These are phyloP conservation scores for Calonectria naviculata DNA, from an alignment of 2,329 filamentous ascomycete species.

Conservation along the genomic window DNA sequence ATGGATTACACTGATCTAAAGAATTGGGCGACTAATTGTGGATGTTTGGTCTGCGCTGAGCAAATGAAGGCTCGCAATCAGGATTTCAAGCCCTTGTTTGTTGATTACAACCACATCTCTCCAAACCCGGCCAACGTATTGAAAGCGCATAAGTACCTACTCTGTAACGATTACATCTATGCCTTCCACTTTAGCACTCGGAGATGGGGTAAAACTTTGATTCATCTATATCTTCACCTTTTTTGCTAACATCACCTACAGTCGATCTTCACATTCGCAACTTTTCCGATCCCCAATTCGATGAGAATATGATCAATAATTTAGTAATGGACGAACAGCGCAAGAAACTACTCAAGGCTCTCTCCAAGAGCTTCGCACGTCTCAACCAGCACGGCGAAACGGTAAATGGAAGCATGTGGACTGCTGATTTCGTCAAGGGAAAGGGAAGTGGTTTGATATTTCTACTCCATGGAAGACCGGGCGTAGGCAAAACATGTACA, in stretches of 20 bases:
- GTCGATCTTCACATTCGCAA: background rate
- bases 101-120: background rate
- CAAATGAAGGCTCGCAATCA: background rate
- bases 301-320: background rate
- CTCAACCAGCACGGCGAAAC: background rate
- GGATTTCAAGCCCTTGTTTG: background rate
- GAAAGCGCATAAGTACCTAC: background rate
- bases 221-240: background rate
- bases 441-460: slow-evolving; percentile 39
- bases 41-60: background rate
- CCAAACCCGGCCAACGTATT: background rate
- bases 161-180: background rate
- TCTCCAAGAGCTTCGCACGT: background rate
- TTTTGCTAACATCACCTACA: background rate
- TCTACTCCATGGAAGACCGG: slow-evolving; percentile 37
- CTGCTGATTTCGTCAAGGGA: slow-evolving; percentile 35
- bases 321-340: background rate
- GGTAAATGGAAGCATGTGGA: background rate
- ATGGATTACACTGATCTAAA: background rate
- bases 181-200: background rate
- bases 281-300: background rate
- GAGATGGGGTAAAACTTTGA: background rate
- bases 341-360: background rate
- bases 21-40: background rate
- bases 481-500: slow-evolving; percentile 43